phyloP scores from a whole-genome alignment of 108 stramenopile genomes.

The Skeletonema grethae region DNA sequence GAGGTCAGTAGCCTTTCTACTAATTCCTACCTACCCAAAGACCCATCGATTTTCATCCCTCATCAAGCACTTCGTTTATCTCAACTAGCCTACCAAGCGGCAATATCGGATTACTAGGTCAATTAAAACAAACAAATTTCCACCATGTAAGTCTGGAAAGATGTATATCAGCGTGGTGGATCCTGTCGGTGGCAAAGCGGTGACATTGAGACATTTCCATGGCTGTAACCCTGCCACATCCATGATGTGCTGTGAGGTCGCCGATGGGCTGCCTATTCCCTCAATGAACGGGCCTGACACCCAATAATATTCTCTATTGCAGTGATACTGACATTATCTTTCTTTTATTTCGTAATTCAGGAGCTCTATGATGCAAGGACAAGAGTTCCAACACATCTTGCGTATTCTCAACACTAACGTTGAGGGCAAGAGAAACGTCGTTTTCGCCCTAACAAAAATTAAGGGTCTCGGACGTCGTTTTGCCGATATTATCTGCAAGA shows the following conservation, averaged over 20 bases:
- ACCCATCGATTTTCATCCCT: not conserved
- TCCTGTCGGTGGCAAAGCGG: not conserved
- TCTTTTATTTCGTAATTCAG: constrained; percentile 9
- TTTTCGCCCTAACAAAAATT: constrained; percentile 98
- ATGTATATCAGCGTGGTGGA: not conserved
- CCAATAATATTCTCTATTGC: not conserved
- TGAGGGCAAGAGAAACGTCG: constrained; percentile 98
- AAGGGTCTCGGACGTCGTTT: constrained; percentile 99
- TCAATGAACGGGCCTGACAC: not conserved
- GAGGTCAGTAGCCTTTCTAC: not conserved
- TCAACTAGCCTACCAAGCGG: constrained; percentile 3
- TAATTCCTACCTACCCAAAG: constrained; percentile 1
- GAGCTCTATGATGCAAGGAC: constrained; percentile 90
- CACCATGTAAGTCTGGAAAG: constrained; percentile 28
- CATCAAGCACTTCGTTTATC: not conserved
- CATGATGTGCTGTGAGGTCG: not conserved
- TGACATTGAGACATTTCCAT: not conserved
- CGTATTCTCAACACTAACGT: constrained; percentile 99
- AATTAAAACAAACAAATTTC: constrained; percentile 33
- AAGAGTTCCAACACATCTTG: constrained; percentile 99
- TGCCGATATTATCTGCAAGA: constrained; percentile 99
- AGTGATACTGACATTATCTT: not conserved
- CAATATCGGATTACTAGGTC: constrained; percentile 29
- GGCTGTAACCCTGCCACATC: not conserved
- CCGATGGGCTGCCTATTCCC: not conserved